phyloP scores from a whole-genome alignment of 495 filamentous ascomycete species.

The Talaromyces adpressus region DNA sequence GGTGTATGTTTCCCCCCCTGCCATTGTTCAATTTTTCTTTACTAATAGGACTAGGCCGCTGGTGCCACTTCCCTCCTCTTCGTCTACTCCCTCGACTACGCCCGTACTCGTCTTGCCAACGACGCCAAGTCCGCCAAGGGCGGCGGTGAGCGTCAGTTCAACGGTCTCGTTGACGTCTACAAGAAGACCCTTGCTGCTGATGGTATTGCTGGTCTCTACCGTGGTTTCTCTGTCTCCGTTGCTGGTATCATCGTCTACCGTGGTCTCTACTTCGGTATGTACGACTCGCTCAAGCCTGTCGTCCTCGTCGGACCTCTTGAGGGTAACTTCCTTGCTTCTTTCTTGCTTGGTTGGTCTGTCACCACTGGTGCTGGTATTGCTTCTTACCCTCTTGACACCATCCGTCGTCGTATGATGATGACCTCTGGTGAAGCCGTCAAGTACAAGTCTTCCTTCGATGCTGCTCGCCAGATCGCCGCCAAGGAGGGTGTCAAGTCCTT shows the following conservation, averaged over 20 bases:
- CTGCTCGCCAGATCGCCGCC: slow-evolving; percentile 90
- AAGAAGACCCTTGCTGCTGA: slow-evolving; percentile 98
- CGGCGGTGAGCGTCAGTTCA: slow-evolving; percentile 98
- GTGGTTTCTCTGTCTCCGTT: slow-evolving; percentile 99
- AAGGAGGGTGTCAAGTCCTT: slow-evolving; percentile 95
- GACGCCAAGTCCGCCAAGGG: slow-evolving; percentile 95
- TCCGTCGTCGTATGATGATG: slow-evolving; percentile 99
- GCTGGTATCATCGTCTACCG: slow-evolving; percentile 99
- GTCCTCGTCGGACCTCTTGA: slow-evolving; percentile 84
- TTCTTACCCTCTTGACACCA: slow-evolving; percentile 98
- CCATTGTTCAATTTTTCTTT: slow-evolving; percentile 15
- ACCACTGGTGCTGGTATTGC: slow-evolving; percentile 99
- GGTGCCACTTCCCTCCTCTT: slow-evolving; percentile 99
- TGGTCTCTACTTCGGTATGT: slow-evolving; percentile 99
- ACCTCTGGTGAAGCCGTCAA: slow-evolving; percentile 95
- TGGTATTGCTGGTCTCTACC: slow-evolving; percentile 98
- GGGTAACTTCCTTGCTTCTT: slow-evolving; percentile 98
- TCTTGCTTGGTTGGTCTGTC: slow-evolving; percentile 97
- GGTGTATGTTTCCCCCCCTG: slow-evolving; percentile 63
- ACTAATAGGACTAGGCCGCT: slow-evolving; percentile 57
- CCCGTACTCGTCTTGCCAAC: slow-evolving; percentile 99
- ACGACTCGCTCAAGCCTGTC: slow-evolving; percentile 99
- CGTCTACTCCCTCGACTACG: slow-evolving; percentile 99
- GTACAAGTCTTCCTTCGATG: slow-evolving; percentile 93
- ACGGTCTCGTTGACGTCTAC: slow-evolving; percentile 98